These are phyloP conservation scores for Stylonectria norvegica DNA, from an alignment of 2,329 filamentous ascomycete genomes.

Conservation along the genomic window DNA sequence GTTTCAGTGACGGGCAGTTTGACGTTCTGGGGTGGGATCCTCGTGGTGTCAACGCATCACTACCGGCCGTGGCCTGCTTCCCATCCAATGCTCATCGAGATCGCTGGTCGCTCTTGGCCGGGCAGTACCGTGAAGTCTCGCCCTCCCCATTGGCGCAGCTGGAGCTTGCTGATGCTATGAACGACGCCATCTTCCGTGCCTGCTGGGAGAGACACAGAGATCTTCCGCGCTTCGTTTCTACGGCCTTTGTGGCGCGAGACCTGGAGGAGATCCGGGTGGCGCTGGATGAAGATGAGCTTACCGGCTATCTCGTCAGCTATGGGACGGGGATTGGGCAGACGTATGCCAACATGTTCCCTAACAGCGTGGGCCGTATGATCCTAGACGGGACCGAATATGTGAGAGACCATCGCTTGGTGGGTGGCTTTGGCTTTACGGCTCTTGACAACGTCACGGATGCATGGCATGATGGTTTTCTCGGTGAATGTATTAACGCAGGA, in stretches of 20 bases:
- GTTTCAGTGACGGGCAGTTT: slow-evolving; percentile 41
- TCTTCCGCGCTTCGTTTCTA: slow-evolving; percentile 44
- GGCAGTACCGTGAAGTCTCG: slow-evolving; percentile 38
- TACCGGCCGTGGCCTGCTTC: slow-evolving; percentile 45
- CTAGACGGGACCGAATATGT: slow-evolving; percentile 49
- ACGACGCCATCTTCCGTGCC: slow-evolving; percentile 41
- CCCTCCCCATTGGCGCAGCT: slow-evolving; percentile 37
- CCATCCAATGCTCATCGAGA: slow-evolving; percentile 44
- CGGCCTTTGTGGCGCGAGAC: slow-evolving; percentile 46
- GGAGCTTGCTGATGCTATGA: slow-evolving; percentile 43
- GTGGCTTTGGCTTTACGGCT: slow-evolving; percentile 45
- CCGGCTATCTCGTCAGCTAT: slow-evolving; percentile 49
- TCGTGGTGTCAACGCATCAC: slow-evolving; percentile 48
- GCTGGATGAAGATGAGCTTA: slow-evolving; percentile 44
- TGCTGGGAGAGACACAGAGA: slow-evolving; percentile 44
- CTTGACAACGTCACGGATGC: slow-evolving; percentile 49
- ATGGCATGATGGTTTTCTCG: slow-evolving; percentile 49
- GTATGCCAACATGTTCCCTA: slow-evolving; percentile 49
- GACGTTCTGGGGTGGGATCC: slow-evolving; percentile 54
- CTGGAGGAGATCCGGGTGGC: slow-evolving; percentile 47
- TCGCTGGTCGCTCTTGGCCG: slow-evolving; percentile 41
- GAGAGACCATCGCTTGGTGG: slow-evolving; percentile 42
- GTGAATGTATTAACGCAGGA: slow-evolving; percentile 47
- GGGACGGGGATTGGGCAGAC: slow-evolving; percentile 52
- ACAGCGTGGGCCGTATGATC: slow-evolving; percentile 46